Percentiles rank a stretch among this genome's conserved stretches.
These are phyloP conservation scores for Beauveria scarabaeidicola DNA, from an alignment of 2,329 filamentous ascomycete species.

Conservation along the genomic window DNA sequence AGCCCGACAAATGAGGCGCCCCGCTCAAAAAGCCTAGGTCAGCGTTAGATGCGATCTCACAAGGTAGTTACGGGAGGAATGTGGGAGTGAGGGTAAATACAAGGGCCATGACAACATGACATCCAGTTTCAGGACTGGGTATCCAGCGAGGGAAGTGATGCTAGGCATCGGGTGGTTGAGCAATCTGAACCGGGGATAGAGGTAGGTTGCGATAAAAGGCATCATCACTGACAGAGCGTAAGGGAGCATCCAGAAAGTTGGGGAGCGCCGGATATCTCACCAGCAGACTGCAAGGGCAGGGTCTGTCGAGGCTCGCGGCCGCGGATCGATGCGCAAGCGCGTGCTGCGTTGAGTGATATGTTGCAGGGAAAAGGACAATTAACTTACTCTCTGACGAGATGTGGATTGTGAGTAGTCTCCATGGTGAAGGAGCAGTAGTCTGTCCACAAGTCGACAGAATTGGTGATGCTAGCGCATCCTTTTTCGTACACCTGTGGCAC, in stretches of 20 bases:
- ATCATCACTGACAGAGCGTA: conserved; percentile 57
- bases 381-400: conserved; percentile 99
- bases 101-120: conserved; percentile 11
- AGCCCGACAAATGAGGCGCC: conserved; percentile 77
- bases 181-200: conserved; percentile 12
- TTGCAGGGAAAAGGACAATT: conserved; percentile 56
- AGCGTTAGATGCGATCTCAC: conserved; percentile 20
- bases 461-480: conserved; percentile 84
- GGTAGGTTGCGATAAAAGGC: conserved; percentile 34
- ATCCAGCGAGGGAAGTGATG: conserved; percentile 5
- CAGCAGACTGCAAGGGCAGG: conserved; percentile 36
- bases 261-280: conserved; percentile 63
- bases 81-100: conserved; percentile 18
- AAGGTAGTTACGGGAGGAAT: background rate
- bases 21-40: conserved; percentile 79
- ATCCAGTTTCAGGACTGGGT: conserved; percentile 1
- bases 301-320: conserved; percentile 27
- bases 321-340: conserved; percentile 26
- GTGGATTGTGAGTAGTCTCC: conserved; percentile 89
- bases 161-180: conserved; percentile 10
- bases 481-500: conserved; percentile 77
- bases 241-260: conserved; percentile 52
- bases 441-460: conserved; percentile 93
- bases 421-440: conserved; percentile 98
- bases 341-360: conserved; percentile 39